These are phyloP conservation scores for Globisporangium alternatum DNA, from an alignment of 352 stramenopile species.

Conservation along the genomic window DNA sequence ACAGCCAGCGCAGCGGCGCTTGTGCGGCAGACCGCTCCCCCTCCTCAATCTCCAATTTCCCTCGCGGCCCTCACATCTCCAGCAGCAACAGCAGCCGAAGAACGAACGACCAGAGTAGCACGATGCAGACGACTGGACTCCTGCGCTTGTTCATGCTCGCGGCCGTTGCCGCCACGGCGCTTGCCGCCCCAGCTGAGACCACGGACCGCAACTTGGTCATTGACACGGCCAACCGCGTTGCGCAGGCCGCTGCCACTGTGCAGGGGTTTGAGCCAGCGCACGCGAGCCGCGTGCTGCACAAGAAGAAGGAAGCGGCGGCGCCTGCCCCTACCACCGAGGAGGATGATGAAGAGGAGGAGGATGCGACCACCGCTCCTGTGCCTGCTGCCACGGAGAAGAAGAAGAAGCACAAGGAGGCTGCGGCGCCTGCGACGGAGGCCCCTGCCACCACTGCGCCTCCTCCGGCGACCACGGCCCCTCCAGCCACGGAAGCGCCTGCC, in stretches of 20 bases:
- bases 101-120: slow-evolving; percentile 7
- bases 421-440: slow-evolving; percentile 3
- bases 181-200: slow-evolving; percentile 22
- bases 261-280: slow-evolving; percentile 23
- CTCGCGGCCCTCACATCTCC: slow-evolving; percentile 14
- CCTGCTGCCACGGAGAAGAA: slow-evolving; percentile 18
- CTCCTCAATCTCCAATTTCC: slow-evolving; percentile 60
- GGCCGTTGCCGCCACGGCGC: slow-evolving; percentile 38
- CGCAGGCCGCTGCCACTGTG: slow-evolving; percentile 11
- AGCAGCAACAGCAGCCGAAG: slow-evolving; percentile 15
- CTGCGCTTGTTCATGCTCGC: slow-evolving; percentile 53
- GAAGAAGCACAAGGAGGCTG: slow-evolving; percentile 30
- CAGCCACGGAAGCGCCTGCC: slow-evolving; percentile 16
- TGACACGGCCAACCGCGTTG: slow-evolving; percentile 15
- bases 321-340: slow-evolving; percentile 15
- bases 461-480: not conserved
- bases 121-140: slow-evolving; percentile 58
- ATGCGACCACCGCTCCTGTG: slow-evolving; percentile 10
- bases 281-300: slow-evolving; percentile 33
- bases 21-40: not conserved
- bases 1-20: not conserved
- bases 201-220: slow-evolving; percentile 20
- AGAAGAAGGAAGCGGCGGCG: slow-evolving; percentile 15
- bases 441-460: slow-evolving; percentile 15
- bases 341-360: slow-evolving; percentile 20